These are phyloP conservation scores for Podospora australis DNA, from an alignment of 495 filamentous ascomycete species.

Conservation along the genomic window DNA sequence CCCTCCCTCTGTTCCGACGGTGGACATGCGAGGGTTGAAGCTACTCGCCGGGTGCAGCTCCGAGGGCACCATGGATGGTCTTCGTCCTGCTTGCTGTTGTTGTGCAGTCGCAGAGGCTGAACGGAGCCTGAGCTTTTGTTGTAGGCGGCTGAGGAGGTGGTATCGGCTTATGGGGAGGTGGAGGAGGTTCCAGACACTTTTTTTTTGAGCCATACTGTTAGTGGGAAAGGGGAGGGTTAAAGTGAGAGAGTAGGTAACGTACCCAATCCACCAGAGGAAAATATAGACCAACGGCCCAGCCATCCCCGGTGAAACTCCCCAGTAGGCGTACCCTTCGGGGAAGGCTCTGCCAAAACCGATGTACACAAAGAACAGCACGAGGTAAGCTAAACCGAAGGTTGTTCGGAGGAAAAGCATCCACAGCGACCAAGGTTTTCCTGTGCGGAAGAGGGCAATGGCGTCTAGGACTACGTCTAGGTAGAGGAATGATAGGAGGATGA, in stretches of 20 bases:
- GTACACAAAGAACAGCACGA: slow-evolving; percentile 24
- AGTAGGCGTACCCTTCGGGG: slow-evolving; percentile 16
- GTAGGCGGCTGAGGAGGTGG: slow-evolving; percentile 10
- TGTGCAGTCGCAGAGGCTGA: too few relatives aligned
- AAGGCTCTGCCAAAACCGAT: slow-evolving; percentile 21
- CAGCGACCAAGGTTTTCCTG: slow-evolving; percentile 10
- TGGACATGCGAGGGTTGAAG: slow-evolving; percentile 11
- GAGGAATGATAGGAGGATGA: slow-evolving; percentile 25
- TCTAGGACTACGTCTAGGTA: slow-evolving; percentile 23
- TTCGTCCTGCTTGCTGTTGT: neutral
- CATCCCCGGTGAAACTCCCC: slow-evolving; percentile 12
- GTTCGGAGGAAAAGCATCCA: slow-evolving; percentile 20
- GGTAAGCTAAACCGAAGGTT: slow-evolving; percentile 15
- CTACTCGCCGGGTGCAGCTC: neutral
- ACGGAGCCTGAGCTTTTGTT: too few relatives aligned
- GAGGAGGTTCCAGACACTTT: slow-evolving; percentile 21
- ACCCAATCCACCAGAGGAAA: slow-evolving; percentile 26
- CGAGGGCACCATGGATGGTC: neutral
- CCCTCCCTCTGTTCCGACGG: slow-evolving; percentile 3
- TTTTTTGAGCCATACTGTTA: slow-evolving; percentile 1
- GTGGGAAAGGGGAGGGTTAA: neutral
- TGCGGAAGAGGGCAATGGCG: slow-evolving; percentile 24
- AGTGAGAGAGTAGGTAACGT: slow-evolving; percentile 1
- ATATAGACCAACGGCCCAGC: slow-evolving; percentile 20
- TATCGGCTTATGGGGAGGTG: slow-evolving; percentile 16